Percentiles rank a stretch among this genome's conserved stretches.
phyloP scores from a whole-genome alignment of 495 filamentous ascomycete genomes.

The Penicillium pancosmium region DNA sequence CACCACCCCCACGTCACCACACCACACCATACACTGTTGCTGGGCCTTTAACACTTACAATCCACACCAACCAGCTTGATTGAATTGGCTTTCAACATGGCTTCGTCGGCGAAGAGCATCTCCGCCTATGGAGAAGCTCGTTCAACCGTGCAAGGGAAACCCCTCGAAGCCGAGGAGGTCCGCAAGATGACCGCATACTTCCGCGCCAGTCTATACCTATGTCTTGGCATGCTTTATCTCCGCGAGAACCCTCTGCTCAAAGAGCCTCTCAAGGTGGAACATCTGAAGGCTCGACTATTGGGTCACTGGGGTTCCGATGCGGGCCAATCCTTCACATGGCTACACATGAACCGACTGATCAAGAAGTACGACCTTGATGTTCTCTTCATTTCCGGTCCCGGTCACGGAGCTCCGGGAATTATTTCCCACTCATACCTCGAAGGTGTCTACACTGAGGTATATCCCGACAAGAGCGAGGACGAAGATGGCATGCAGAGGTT shows the following conservation, averaged over 20 bases:
- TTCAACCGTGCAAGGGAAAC: slow-evolving; percentile 60
- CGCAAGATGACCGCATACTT: slow-evolving; percentile 69
- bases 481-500: slow-evolving; percentile 65
- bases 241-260: slow-evolving; percentile 66
- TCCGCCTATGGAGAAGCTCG: slow-evolving; percentile 65
- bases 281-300: slow-evolving; percentile 69
- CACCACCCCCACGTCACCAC: background rate
- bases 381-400: slow-evolving; percentile 71
- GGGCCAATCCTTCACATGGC: slow-evolving; percentile 74
- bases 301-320: slow-evolving; percentile 77
- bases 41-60: background rate
- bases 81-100: slow-evolving; percentile 10
- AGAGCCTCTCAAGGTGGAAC: slow-evolving; percentile 61
- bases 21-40: background rate
- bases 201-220: slow-evolving; percentile 70
- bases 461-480: slow-evolving; percentile 66
- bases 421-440: slow-evolving; percentile 74
- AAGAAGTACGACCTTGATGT: slow-evolving; percentile 72
- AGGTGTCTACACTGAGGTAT: slow-evolving; percentile 73
- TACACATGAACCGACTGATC: slow-evolving; percentile 77
- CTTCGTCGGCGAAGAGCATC: slow-evolving; percentile 44
- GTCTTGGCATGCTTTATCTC: slow-evolving; percentile 75
- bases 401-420: slow-evolving; percentile 71
- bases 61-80: background rate
- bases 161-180: slow-evolving; percentile 63